A percentile compares a stretch with the other conserved stretches of the same genome.
Evolutionary conservation across 1,284 basidiomycete species (phyloP).

Genomic region (Ustilago vetiveriae): DNA sequence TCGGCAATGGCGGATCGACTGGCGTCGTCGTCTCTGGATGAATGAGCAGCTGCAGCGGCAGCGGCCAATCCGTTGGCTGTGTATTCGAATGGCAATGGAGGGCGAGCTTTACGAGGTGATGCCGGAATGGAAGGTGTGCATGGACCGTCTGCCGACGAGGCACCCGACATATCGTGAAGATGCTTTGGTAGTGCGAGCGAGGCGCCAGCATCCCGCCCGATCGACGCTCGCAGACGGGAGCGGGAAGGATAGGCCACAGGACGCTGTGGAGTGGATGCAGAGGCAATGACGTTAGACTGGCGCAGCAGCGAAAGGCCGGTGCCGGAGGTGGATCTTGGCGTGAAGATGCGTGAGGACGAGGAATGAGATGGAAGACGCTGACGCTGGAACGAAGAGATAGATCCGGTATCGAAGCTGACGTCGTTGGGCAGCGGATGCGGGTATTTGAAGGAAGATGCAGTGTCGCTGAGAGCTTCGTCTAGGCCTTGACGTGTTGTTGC

Average conservation of each 20-base stretch:
- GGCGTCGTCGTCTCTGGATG: constrained; percentile 34
- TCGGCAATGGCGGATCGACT: constrained; percentile 19
- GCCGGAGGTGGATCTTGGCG: constrained; percentile 28
- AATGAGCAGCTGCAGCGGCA: constrained; percentile 32
- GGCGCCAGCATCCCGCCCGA: constrained; percentile 22
- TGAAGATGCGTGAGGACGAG: constrained; percentile 36
- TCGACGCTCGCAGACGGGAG: constrained; percentile 38
- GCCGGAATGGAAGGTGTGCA: constrained; percentile 39
- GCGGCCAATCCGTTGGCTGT: constrained; percentile 16
- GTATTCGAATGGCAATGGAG: constrained; percentile 36
- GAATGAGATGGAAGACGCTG: constrained; percentile 20
- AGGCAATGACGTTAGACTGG: constrained; percentile 17
- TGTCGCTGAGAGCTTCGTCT: constrained; percentile 20
- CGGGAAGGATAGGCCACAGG: constrained; percentile 43
- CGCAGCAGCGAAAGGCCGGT: constrained; percentile 26
- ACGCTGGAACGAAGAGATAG: constrained; percentile 21
- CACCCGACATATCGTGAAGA: constrained; percentile 9
- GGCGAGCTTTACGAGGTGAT: constrained; percentile 36
- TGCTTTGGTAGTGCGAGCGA: constrained; percentile 30
- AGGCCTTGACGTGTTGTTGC: constrained; percentile 10
- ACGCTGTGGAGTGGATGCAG: constrained; percentile 28
- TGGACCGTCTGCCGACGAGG: constrained; percentile 28
- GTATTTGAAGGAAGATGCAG: constrained; percentile 34
- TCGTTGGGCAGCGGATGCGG: constrained; percentile 31
- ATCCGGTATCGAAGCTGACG: constrained; percentile 40